Conservation (phyloP, 2,329 filamentous ascomycete species). For the Mycocentrospora acerina region DNA sequence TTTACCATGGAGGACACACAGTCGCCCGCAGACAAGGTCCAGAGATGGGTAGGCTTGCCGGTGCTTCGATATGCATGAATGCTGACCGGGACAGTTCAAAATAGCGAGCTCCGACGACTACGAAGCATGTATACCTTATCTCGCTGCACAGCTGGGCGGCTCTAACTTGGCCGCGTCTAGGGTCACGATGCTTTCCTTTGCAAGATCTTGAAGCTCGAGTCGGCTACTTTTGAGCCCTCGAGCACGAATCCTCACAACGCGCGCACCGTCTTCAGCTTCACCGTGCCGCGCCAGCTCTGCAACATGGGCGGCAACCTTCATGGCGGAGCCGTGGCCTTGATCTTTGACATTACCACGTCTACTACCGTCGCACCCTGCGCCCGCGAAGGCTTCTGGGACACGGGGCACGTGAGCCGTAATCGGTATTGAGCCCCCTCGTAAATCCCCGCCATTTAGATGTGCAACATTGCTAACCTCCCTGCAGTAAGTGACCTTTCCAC, state of each 20-base stretch:
- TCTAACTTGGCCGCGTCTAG: constrained; percentile 16
- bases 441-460: too few relatives aligned
- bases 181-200: constrained; percentile 35
- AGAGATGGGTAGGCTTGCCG: constrained; percentile 14
- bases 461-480: constrained; percentile 5
- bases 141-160: neutral
- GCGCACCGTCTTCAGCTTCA: constrained; percentile 47
- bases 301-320: constrained; percentile 51
- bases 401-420: constrained; percentile 43
- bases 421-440: constrained; percentile 4
- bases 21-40: constrained; percentile 22
- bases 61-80: neutral
- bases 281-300: constrained; percentile 47
- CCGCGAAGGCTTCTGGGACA: constrained; percentile 45
- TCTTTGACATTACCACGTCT: constrained; percentile 58
- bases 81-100: constrained; percentile 22
- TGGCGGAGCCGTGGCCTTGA: constrained; percentile 55
- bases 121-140: constrained; percentile 16
- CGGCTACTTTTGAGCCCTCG: constrained; percentile 32
- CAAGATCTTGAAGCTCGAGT: constrained; percentile 38
- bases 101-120: constrained; percentile 21
- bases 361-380: constrained; percentile 37
- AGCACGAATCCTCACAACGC: constrained; percentile 32
- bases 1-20: constrained; percentile 5
- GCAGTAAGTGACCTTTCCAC: constrained; percentile 11